Evolutionary conservation across 495 filamentous ascomycete species (phyloP).

Genomic region (Parathielavia appendiculata): DNA sequence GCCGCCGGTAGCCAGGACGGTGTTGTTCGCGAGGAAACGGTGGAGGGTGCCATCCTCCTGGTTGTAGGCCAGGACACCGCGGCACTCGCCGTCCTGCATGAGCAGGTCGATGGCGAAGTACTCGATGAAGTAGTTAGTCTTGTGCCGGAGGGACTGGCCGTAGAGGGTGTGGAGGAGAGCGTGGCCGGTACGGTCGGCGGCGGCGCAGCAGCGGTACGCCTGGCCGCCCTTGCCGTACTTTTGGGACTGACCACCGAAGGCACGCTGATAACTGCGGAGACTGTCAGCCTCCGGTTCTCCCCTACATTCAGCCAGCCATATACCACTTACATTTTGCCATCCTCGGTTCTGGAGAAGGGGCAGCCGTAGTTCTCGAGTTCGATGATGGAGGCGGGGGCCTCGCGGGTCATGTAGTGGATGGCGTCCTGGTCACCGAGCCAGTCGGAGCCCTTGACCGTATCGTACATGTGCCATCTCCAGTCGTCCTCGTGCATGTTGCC

Average conservation of each 20-base stretch:
- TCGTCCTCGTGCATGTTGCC: constrained; percentile 88
- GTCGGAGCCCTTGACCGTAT: constrained; percentile 97
- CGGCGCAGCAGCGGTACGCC: constrained; percentile 93
- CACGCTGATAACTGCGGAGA: constrained; percentile 70
- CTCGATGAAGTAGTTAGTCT: constrained; percentile 99
- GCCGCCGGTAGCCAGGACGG: constrained; percentile 90
- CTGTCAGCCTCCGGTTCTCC: constrained; percentile 14
- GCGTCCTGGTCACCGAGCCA: constrained; percentile 99
- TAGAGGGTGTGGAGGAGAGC: constrained; percentile 96
- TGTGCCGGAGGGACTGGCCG: constrained; percentile 92
- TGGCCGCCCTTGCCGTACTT: constrained; percentile 94
- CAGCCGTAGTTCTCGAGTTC: constrained; percentile 97
- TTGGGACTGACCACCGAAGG: constrained; percentile 94
- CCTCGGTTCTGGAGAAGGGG: constrained; percentile 95
- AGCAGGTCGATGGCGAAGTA: constrained; percentile 94
- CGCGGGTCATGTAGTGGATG: constrained; percentile 98
- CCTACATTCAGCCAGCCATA: too few species aligned
- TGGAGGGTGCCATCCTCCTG: constrained; percentile 97
- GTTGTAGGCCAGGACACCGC: constrained; percentile 93
- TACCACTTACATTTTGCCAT: constrained; percentile 73
- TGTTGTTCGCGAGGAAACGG: constrained; percentile 92
- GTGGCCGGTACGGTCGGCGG: constrained; percentile 92
- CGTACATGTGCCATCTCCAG: constrained; percentile 99
- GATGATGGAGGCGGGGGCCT: constrained; percentile 85
- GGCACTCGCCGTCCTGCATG: constrained; percentile 94